A percentile compares a stretch with the other conserved stretches of the same genome.
Evolutionary conservation across 805 yeast species (phyloP).

Genomic region (Pachysolen tannophilus): DNA sequence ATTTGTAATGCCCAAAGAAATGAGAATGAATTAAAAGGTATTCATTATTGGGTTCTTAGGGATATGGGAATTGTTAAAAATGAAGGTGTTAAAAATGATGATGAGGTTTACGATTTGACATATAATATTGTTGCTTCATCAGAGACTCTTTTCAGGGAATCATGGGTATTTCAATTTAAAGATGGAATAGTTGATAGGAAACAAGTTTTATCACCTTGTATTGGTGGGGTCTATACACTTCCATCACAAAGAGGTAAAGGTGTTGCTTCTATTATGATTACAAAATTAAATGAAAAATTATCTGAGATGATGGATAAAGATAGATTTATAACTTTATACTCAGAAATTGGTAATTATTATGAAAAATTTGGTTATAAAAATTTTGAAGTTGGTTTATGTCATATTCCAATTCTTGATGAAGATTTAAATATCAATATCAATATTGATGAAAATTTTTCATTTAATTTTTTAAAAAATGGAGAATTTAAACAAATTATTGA

Average conservation of each 20-base stretch:
- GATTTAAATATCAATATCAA: no score
- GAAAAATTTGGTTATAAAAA: slow-evolving; percentile 48
- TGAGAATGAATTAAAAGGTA: slow-evolving; percentile 14
- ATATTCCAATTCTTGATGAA: slow-evolving; percentile 9
- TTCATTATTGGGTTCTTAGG: slow-evolving; percentile 19
- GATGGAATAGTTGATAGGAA: slow-evolving; percentile 3
- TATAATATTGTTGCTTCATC: slow-evolving; percentile 20
- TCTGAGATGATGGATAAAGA: slow-evolving; percentile 18
- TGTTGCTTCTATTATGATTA: slow-evolving; percentile 43
- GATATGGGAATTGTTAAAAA: slow-evolving; percentile 8
- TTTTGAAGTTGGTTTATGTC: slow-evolving; percentile 14
- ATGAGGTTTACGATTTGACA: slow-evolving; percentile 5
- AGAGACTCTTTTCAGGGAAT: slow-evolving; percentile 21
- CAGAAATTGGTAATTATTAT: slow-evolving; percentile 69
- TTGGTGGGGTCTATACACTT: slow-evolving; percentile 57
- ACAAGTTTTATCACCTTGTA: slow-evolving; percentile 22
- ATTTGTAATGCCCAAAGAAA: slow-evolving; percentile 16
- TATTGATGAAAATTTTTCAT: slow-evolving; percentile 3
- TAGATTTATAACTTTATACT: slow-evolving; percentile 44
- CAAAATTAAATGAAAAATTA: slow-evolving; percentile 19
- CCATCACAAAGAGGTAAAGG: slow-evolving; percentile 43
- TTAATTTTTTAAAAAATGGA: slow-evolving; percentile 4
- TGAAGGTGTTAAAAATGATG: slow-evolving; percentile 6
- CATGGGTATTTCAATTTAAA: slow-evolving; percentile 6
- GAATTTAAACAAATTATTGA: slow-evolving; percentile 3